Base-by-base conservation (phyloP, 176 grass and related monocot genomes). In the Raddia guianensis region DNA sequence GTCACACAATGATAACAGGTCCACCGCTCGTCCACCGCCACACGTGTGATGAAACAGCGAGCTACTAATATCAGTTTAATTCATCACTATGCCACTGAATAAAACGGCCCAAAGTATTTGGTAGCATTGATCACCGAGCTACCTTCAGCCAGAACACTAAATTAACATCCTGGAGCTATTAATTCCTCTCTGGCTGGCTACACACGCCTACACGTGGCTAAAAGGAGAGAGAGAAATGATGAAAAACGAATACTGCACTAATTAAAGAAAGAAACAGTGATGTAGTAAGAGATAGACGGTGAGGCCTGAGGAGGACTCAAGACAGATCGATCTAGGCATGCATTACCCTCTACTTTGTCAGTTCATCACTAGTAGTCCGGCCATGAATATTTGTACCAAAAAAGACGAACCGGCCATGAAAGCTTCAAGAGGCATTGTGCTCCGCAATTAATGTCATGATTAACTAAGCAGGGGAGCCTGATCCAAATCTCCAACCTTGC, bases 1-100 rank as follows among this genome's bases (percentile, higher is more conserved):
- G 27, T 27, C 27, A 1, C 42, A 66, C 66, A 42, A 51, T 64
- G 49, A 71, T 43, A 74, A 68, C 43, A 79, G 45, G 32, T 2
- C 62, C 75, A 84, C 63, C 75, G 63, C 82, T 70, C 70, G 18
- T 85, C 85, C 76, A 71, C 20, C 56, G 42, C 63, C 64, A 45
- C 65, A 53, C 87, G 13, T 65, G 40, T 1, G 49, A 50, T 70
- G 27, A 34, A 79, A 64, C 62, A 73, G 7, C 51, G n/a, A 47
- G 47, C 1, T 86, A 12, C 33, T 63, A 42, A 35, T 65, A 37
- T 40, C 60, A 73, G 27, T 27, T 27, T 27, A 54, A 20, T 73
- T 60, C 20, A 59, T 9, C 63, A 60, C 16, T 10, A 51, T 20
- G 34, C 27, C 45, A 48, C 4, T 50, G 10, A 68, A 53, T 74